Percentiles rank a stretch among this genome's conserved stretches.
Evolutionary conservation across 192 early-diverging fungal genomes (phyloP).

Genomic region (Backusella tuberculispora): DNA sequence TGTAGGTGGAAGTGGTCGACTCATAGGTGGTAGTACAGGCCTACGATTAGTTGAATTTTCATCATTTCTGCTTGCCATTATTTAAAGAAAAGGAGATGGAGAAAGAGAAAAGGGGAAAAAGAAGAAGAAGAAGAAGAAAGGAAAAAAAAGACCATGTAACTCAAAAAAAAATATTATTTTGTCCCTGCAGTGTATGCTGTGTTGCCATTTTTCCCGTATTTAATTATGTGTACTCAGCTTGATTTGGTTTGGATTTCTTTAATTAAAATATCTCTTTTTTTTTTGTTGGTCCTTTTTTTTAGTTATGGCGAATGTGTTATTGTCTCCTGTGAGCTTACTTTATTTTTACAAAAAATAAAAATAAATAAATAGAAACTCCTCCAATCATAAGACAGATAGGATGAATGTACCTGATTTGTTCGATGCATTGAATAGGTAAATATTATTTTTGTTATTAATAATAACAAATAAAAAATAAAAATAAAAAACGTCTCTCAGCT

Average conservation of each 20-base stretch:
- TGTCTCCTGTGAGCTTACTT: neutral
- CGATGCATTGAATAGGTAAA: too few relatives aligned
- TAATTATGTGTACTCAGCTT: neutral
- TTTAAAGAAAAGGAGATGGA: neutral
- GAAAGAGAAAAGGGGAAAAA: neutral
- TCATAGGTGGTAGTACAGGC: slow-evolving; percentile 17
- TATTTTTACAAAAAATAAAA: too few relatives aligned
- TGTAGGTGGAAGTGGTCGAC: neutral
- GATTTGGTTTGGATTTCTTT: neutral
- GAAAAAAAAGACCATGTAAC: neutral
- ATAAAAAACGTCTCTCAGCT: neutral
- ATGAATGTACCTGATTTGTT: neutral
- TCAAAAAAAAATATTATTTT: neutral
- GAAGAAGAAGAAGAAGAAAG: neutral
- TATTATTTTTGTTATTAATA: neutral
- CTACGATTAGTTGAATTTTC: neutral
- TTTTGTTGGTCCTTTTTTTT: too few relatives aligned
- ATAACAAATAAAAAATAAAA: neutral
- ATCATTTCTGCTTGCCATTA: neutral
- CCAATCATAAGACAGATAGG: neutral
- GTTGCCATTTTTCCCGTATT: neutral
- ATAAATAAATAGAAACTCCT: too few relatives aligned
- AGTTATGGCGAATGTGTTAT: neutral
- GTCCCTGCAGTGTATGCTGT: neutral
- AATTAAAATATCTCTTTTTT: neutral